Base-by-base conservation (phyloP, 1,284 basidiomycete genomes). In the Schizophyllum amplum region DNA sequence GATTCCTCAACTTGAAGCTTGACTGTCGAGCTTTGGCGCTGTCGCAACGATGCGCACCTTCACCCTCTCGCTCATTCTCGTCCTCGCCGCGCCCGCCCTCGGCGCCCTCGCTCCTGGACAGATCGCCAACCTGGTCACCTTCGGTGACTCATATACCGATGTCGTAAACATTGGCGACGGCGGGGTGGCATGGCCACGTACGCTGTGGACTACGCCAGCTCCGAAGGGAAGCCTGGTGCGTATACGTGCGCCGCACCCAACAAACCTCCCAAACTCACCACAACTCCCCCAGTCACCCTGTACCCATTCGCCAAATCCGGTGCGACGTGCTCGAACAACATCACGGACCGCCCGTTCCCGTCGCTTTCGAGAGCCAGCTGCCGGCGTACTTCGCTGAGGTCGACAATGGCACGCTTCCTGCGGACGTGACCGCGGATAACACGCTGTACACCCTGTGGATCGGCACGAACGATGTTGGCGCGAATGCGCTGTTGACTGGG, bases 381-480 rank as follows among this genome's bases (percentile, higher is more conserved):
- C 75, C 75, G 0, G 52, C 66, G 1, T 76, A 71, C 60, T 67
- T 74, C 51, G 53, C 61, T 17, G 64, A 68, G 47, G 64, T 55
- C 20, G 54, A 57, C 3, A 70, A 70, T 50, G 66, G 68, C 21
- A 63, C 67, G 0, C 53, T 70, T 21, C 65, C 60, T n/a, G 15
- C 48, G 48, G 13, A 11, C 48, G 20, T 24, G 48, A 21, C 20
- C 9, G 15, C 48, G 24, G 20, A 22, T 20, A 50, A 50, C 13
- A 77, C 76, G 0, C 59, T 78, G 13, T 77, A 75, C 59, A 74
- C 73, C 0, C 66, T 77, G 17, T 78, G 76, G 76, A 71, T 77
- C 52, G 76, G 76, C 2, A 77, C 75, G 6, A 78, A 76, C 59
- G 75, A 77, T 62, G 66, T 77, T 23, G 75, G 76, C 4, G 67